These are phyloP conservation scores for Lachancea lanzarotensis DNA, from an alignment of 805 yeast species.

Conservation along the genomic window DNA sequence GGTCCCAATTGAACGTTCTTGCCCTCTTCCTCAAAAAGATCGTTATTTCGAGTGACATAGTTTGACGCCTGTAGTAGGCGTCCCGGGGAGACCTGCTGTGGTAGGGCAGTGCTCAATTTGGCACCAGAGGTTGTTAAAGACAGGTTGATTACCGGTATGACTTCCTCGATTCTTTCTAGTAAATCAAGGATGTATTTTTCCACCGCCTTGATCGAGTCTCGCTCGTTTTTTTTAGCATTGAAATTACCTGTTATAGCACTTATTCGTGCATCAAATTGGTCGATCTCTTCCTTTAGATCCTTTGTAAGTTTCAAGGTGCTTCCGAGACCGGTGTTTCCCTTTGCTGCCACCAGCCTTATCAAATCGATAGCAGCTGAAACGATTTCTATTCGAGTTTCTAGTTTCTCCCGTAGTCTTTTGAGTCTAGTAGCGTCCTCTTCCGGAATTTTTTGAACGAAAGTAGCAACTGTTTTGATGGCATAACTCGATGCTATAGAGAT, in stretches of 20 bases:
- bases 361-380: constrained; percentile 63
- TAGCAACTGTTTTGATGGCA: constrained; percentile 59
- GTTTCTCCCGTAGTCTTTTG: constrained; percentile 36
- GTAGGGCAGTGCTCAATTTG: constrained; percentile 43
- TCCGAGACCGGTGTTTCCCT: constrained; percentile 53
- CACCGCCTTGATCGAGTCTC: constrained; percentile 38
- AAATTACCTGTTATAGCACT: constrained; percentile 34
- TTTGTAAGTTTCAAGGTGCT: constrained; percentile 48
- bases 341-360: constrained; percentile 53
- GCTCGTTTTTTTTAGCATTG: constrained; percentile 22
- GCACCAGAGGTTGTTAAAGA: constrained; percentile 67
- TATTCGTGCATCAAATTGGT: constrained; percentile 47
- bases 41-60: constrained; percentile 29
- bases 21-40: constrained; percentile 1
- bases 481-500: constrained; percentile 67
- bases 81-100: constrained; percentile 56
- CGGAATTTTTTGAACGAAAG: constrained; percentile 36
- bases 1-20: constrained; percentile 48
- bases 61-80: constrained; percentile 57
- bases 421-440: constrained; percentile 51
- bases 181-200: constrained; percentile 45
- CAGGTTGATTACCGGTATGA: constrained; percentile 60
- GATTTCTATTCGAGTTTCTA: constrained; percentile 53
- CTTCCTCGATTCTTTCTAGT: constrained; percentile 51
- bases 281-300: constrained; percentile 52